A percentile compares a stretch with the other conserved stretches of the same genome.
Evolutionary conservation across 495 filamentous ascomycete species (phyloP).

Genomic region (Aspergillus cristatus): DNA sequence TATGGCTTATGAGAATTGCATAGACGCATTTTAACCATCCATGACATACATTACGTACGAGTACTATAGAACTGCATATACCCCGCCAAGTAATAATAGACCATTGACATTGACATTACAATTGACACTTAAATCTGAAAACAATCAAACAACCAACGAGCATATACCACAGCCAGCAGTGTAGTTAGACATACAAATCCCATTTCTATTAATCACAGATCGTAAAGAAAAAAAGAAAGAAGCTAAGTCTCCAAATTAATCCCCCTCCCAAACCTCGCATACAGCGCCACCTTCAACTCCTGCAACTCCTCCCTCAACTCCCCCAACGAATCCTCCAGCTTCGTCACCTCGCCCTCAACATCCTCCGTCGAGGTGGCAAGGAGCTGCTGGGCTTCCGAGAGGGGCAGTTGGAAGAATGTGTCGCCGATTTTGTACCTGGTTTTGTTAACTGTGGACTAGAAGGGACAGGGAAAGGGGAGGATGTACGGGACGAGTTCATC

Average conservation of each 20-base stretch:
- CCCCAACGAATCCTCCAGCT: conserved; percentile 65
- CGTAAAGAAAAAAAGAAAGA: background rate
- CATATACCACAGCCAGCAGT: too few relatives aligned
- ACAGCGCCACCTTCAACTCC: conserved; percentile 78
- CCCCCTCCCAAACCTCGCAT: conserved; percentile 86
- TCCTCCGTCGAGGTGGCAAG: conserved; percentile 59
- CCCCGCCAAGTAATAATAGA: too few relatives aligned
- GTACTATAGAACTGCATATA: too few relatives aligned
- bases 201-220: too few relatives aligned
- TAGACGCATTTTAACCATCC: too few relatives aligned
- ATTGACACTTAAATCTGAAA: too few relatives aligned
- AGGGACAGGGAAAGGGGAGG: conserved; percentile 3
- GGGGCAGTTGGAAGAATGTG: conserved; percentile 78
- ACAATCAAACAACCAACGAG: too few relatives aligned
- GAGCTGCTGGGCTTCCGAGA: conserved; percentile 75
- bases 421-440: conserved; percentile 92
- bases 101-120: too few relatives aligned
- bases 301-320: conserved; percentile 76
- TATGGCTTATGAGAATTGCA: too few relatives aligned
- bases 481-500: conserved; percentile 83
- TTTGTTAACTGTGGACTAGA: background rate
- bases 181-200: background rate
- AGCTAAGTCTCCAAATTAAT: conserved; percentile 88
- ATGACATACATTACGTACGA: too few relatives aligned
- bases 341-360: conserved; percentile 66